phyloP scores from a whole-genome alignment of 306 rosid genomes.

The Carpinus viminea region DNA sequence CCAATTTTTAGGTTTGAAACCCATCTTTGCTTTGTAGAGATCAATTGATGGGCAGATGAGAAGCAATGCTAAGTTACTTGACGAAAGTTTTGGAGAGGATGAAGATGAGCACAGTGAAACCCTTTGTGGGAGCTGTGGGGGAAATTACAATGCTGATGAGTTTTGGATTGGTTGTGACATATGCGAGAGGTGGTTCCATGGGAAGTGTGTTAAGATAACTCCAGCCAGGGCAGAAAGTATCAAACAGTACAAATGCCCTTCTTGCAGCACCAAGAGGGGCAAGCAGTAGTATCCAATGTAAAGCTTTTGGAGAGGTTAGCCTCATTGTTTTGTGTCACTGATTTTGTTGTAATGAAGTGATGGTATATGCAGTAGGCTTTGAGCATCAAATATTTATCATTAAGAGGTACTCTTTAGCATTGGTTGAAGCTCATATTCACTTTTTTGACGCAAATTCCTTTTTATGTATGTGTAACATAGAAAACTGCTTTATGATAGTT shows the following conservation, averaged over 20 bases:
- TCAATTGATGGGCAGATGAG: constrained; percentile 44
- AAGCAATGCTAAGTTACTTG: constrained; percentile 42
- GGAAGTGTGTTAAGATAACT: constrained; percentile 65
- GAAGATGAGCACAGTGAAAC: constrained; percentile 57
- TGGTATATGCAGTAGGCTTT: constrained; percentile 5
- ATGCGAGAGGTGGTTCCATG: constrained; percentile 66
- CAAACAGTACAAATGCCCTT: constrained; percentile 58
- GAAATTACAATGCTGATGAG: constrained; percentile 53
- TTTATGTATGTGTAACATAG: neutral
- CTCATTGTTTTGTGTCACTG: neutral
- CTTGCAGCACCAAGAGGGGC: constrained; percentile 51
- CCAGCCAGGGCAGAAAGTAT: constrained; percentile 57
- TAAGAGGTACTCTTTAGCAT: neutral
- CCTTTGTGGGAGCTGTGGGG: constrained; percentile 65
- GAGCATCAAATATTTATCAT: neutral
- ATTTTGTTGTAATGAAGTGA: constrained; percentile 21
- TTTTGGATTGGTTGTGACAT: constrained; percentile 69
- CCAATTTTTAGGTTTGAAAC: constrained; percentile 13
- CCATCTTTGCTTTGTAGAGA: constrained; percentile 40
- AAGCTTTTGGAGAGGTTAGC: neutral
- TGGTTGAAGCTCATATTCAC: neutral
- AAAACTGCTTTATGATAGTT: neutral
- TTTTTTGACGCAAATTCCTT: neutral
- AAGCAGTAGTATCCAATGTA: constrained; percentile 27
- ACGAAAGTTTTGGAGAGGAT: constrained; percentile 46